phyloP scores from a whole-genome alignment of 495 filamentous ascomycete genomes.

The Aspergillus sclerotiicarbonarius region DNA sequence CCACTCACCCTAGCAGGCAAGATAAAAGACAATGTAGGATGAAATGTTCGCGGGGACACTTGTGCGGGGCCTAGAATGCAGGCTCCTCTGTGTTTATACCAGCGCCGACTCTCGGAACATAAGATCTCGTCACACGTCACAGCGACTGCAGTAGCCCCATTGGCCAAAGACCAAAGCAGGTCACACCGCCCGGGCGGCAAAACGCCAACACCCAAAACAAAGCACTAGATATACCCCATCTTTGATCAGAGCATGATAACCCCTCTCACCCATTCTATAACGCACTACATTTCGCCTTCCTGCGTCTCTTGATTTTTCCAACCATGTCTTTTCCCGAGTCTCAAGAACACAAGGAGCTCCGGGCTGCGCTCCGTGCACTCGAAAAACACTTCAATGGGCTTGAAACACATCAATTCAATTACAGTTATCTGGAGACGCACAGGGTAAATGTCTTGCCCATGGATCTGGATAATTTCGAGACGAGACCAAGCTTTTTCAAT shows the following conservation, averaged over 20 bases:
- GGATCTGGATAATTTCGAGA: not conserved
- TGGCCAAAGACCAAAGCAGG: not conserved
- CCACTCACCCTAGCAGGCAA: not conserved
- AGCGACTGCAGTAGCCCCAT: no score
- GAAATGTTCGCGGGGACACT: no score
- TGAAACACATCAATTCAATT: slow-evolving; percentile 4
- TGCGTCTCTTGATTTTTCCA: not conserved
- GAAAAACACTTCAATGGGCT: not conserved
- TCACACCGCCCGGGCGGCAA: not conserved
- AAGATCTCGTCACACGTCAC: no score
- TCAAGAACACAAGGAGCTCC: slow-evolving; percentile 1
- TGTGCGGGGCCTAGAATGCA: no score
- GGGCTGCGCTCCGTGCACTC: slow-evolving; percentile 1
- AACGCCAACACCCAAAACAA: not conserved
- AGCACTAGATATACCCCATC: not conserved
- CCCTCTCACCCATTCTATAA: not conserved
- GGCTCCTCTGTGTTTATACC: no score
- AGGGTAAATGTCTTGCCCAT: not conserved
- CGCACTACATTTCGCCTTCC: not conserved
- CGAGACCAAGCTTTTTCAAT: not conserved
- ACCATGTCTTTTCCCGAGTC: not conserved
- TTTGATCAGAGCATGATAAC: not conserved
- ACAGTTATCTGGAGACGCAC: not conserved
- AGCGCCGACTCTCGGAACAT: no score
- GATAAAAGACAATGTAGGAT: not conserved